phyloP scores from a whole-genome alignment of 2,329 filamentous ascomycete species.

The Lachnum nothofagi region DNA sequence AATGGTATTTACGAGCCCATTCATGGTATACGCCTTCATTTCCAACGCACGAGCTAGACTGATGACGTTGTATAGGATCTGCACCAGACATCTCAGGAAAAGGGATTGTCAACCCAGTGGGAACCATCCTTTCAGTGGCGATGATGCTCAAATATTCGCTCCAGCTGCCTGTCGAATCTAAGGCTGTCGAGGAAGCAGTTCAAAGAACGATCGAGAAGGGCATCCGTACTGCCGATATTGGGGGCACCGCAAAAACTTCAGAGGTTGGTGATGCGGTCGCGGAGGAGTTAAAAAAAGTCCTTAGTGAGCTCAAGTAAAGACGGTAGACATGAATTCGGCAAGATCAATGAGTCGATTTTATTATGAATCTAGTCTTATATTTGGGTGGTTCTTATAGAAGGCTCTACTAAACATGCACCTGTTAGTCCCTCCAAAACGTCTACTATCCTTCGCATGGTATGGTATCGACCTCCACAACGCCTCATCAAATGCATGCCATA shows the following conservation, averaged over 20 bases:
- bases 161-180: slow-evolving; percentile 69
- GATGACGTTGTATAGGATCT: slow-evolving; percentile 51
- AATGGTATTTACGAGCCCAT: slow-evolving; percentile 98
- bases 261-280: slow-evolving; percentile 82
- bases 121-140: slow-evolving; percentile 83
- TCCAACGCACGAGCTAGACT: not conserved
- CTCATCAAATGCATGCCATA: slow-evolving; percentile 14
- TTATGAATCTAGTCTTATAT: not conserved
- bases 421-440: not conserved
- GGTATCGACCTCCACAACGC: slow-evolving; percentile 17
- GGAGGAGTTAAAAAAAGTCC: slow-evolving; percentile 64
- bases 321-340: not conserved
- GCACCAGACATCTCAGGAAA: slow-evolving; percentile 91
- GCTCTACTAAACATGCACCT: not conserved
- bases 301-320: slow-evolving; percentile 36
- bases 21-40: slow-evolving; percentile 60
- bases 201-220: slow-evolving; percentile 73
- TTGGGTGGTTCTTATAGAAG: not conserved
- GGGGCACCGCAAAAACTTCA: slow-evolving; percentile 65
- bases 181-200: slow-evolving; percentile 76
- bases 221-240: slow-evolving; percentile 77
- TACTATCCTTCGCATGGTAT: slow-evolving; percentile 4
- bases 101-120: slow-evolving; percentile 87
- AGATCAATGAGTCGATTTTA: too few relatives aligned
- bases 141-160: slow-evolving; percentile 97